Conservation (phyloP, 768 basidiomycete species). For the Gyrodon lividus region DNA sequence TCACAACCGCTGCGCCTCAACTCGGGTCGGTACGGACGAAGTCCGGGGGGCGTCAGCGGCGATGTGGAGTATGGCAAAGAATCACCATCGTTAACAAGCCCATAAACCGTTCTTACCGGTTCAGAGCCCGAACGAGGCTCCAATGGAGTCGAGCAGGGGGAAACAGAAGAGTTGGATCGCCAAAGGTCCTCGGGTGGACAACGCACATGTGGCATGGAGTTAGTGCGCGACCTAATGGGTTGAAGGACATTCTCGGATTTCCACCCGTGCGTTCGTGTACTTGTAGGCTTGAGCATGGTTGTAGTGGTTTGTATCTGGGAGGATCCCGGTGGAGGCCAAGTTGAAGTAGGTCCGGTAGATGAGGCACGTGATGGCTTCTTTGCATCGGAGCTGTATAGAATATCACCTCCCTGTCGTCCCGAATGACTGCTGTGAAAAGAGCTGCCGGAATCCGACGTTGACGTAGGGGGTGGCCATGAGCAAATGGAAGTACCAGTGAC, state of each 20-base stretch:
- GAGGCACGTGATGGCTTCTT: conserved; percentile 10
- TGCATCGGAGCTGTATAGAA: conserved; percentile 10
- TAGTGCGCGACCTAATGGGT: conserved; percentile 13
- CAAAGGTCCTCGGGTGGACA: conserved; percentile 21
- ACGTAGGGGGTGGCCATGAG: conserved; percentile 25
- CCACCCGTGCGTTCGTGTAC: conserved; percentile 12
- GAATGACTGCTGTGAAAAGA: conserved; percentile 1
- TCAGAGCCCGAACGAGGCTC: background rate
- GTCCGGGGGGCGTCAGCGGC: conserved; percentile 19
- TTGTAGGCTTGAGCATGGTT: conserved; percentile 6
- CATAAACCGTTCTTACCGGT: conserved; percentile 2
- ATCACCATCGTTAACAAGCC: background rate
- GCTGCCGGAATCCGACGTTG: background rate
- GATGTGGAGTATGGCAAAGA: background rate
- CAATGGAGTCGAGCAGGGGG: background rate
- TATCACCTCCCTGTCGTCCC: conserved; percentile 3
- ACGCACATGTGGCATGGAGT: conserved; percentile 13
- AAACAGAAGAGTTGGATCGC: conserved; percentile 9
- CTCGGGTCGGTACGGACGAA: conserved; percentile 11
- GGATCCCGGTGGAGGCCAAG: conserved; percentile 7
- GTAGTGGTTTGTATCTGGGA: background rate
- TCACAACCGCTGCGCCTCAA: conserved; percentile 8
- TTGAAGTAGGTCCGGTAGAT: conserved; percentile 7
- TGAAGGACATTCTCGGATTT: conserved; percentile 20
- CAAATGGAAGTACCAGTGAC: conserved; percentile 6